These are phyloP conservation scores for Cryptococcus sp. DNA, from an alignment of 1,284 basidiomycete species.

Conservation along the genomic window DNA sequence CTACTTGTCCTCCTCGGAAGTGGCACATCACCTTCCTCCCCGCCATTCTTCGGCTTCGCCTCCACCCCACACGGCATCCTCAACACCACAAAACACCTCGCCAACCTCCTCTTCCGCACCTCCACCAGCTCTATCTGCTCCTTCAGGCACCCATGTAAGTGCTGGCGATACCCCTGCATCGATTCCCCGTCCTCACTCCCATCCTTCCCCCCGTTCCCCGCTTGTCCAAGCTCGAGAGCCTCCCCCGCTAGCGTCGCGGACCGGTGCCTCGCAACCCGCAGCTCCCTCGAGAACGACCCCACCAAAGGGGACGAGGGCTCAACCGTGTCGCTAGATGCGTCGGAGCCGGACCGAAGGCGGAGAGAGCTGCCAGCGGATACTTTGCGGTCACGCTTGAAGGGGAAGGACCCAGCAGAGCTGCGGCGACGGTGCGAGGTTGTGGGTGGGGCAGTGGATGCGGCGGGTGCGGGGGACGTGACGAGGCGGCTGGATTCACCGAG, in stretches of 20 bases:
- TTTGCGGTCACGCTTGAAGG: neutral
- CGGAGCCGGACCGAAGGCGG: neutral
- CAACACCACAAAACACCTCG: conserved; percentile 36
- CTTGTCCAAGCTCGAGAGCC: conserved; percentile 23
- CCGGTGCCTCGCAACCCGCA: conserved; percentile 19
- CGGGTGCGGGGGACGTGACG: neutral
- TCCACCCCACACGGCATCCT: conserved; percentile 10
- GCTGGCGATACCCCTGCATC: neutral
- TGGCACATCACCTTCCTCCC: neutral
- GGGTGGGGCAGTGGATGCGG: neutral
- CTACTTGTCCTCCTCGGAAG: conserved; percentile 5
- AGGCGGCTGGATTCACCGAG: conserved; percentile 9
- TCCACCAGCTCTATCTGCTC: conserved; percentile 9
- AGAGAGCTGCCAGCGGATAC: neutral
- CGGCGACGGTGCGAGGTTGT: neutral
- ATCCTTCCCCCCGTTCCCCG: neutral
- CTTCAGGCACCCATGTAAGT: conserved; percentile 2
- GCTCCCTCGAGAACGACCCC: neutral
- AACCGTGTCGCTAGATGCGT: conserved; percentile 10
- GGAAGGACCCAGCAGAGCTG: conserved; percentile 5
- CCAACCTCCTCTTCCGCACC: conserved; percentile 19
- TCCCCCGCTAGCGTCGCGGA: conserved; percentile 45
- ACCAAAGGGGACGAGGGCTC: conserved; percentile 16
- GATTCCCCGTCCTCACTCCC: neutral
- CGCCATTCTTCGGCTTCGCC: neutral